A percentile compares a stretch with the other conserved stretches of the same genome.
phyloP scores from a whole-genome alignment of 345 rosid species.

The Hibiscus trionum region DNA sequence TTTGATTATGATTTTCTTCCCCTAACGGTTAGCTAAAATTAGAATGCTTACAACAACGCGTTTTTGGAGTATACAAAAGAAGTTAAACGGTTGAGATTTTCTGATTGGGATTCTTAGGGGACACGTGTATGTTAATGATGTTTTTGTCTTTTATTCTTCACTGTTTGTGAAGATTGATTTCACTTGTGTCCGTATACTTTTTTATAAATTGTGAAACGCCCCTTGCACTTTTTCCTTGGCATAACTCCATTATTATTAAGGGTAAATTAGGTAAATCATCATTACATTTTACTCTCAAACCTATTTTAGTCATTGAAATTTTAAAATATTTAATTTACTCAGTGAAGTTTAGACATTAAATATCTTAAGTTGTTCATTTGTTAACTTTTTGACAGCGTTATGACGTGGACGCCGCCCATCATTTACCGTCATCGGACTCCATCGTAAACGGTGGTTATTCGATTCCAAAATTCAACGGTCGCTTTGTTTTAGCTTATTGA shows the following conservation, averaged over 20 bases:
- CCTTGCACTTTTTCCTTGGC: background rate
- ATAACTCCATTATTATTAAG: background rate
- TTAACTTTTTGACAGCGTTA: too few relatives aligned
- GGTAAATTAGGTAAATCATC: too few relatives aligned
- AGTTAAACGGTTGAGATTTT: conserved; percentile 9
- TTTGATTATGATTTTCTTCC: background rate
- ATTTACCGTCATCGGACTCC: too few relatives aligned
- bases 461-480: too few relatives aligned
- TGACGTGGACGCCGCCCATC: too few relatives aligned
- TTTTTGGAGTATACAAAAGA: background rate
- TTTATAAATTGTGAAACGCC: background rate
- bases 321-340: too few relatives aligned
- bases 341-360: too few relatives aligned
- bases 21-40: background rate
- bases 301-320: too few relatives aligned
- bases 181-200: background rate
- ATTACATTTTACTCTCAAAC: too few relatives aligned
- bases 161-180: background rate
- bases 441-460: too few relatives aligned
- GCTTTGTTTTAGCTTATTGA: too few relatives aligned
- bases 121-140: conserved; percentile 17
- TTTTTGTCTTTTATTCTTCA: background rate
- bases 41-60: conserved; percentile 20
- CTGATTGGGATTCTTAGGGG: background rate
- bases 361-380: too few relatives aligned